These are phyloP conservation scores for Apiotrichum akiyoshidainum DNA, from an alignment of 1,284 basidiomycete genomes.

Conservation along the genomic window DNA sequence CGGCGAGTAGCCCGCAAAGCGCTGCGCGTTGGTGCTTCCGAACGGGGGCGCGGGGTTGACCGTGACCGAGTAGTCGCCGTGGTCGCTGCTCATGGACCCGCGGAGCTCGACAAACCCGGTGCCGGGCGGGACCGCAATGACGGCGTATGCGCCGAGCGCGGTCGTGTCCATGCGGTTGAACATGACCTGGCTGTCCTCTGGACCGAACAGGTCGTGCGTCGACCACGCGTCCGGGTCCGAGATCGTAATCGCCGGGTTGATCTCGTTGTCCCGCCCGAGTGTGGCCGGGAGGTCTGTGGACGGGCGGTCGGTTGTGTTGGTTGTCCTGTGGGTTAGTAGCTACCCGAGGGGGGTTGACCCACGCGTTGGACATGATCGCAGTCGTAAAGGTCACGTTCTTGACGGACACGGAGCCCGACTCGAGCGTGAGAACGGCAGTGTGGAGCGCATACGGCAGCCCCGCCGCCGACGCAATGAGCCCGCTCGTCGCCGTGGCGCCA, in stretches of 20 bases:
- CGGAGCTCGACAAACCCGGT: not conserved
- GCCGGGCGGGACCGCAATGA: not conserved
- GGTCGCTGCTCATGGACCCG: not conserved
- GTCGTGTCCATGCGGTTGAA: conserved; percentile 2
- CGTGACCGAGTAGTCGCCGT: not conserved
- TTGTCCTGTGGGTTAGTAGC: too few species aligned
- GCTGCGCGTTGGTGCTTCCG: not conserved
- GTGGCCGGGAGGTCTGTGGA: too few species aligned
- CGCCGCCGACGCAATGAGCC: not conserved
- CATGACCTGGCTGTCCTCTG: not conserved
- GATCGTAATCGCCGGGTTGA: not conserved
- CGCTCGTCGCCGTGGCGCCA: too few species aligned
- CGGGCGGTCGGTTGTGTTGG: too few species aligned
- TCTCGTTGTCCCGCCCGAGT: not conserved
- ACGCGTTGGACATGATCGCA: not conserved
- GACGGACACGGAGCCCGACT: not conserved
- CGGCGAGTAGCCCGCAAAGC: not conserved
- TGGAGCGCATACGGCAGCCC: not conserved
- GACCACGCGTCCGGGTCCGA: not conserved
- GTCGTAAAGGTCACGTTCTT: not conserved
- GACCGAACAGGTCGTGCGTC: not conserved
- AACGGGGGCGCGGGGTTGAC: not conserved
- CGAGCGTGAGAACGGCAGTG: not conserved
- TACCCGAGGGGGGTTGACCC: not conserved
- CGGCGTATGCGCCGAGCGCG: not conserved